phyloP scores from a whole-genome alignment of 2,329 filamentous ascomycete genomes.

The Pseudocercospora cruenta region DNA sequence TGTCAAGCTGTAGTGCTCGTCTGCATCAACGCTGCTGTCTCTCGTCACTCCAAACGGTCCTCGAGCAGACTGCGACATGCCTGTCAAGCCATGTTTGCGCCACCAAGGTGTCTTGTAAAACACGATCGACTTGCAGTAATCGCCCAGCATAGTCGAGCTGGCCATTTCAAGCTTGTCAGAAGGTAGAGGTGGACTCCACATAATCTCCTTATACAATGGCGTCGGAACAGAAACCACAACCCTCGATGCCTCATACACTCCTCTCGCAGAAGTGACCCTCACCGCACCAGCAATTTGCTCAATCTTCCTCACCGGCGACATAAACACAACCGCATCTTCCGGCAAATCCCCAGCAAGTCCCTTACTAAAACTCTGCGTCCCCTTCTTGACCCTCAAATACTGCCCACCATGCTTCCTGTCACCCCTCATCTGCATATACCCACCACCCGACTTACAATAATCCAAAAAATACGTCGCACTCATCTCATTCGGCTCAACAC shows the following conservation, averaged over 20 bases:
- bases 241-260: constrained; percentile 44
- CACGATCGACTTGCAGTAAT: constrained; percentile 58
- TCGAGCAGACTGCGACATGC: constrained; percentile 46
- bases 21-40: constrained; percentile 46
- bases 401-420: constrained; percentile 59
- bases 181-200: constrained; percentile 54
- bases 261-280: constrained; percentile 36
- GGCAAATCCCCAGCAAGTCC: constrained; percentile 44
- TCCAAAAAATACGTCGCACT: constrained; percentile 59
- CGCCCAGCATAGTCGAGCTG: constrained; percentile 41
- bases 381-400: constrained; percentile 54
- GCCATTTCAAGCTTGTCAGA: constrained; percentile 40
- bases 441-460: constrained; percentile 58
- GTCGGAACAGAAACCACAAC: constrained; percentile 56
- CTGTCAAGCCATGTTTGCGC: constrained; percentile 50
- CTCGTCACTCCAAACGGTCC: constrained; percentile 53
- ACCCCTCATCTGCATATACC: constrained; percentile 57
- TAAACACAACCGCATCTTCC: constrained; percentile 22
- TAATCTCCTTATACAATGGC: constrained; percentile 51
- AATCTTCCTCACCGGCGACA: constrained; percentile 30
- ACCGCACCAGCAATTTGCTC: constrained; percentile 22
- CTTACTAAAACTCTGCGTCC: constrained; percentile 50
- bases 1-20: constrained; percentile 40
- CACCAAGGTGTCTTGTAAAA: constrained; percentile 54
- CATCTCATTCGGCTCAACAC: constrained; percentile 54